Evolutionary conservation across 495 filamentous ascomycete species (phyloP).

Genomic region (Mytilinidion resinicola): DNA sequence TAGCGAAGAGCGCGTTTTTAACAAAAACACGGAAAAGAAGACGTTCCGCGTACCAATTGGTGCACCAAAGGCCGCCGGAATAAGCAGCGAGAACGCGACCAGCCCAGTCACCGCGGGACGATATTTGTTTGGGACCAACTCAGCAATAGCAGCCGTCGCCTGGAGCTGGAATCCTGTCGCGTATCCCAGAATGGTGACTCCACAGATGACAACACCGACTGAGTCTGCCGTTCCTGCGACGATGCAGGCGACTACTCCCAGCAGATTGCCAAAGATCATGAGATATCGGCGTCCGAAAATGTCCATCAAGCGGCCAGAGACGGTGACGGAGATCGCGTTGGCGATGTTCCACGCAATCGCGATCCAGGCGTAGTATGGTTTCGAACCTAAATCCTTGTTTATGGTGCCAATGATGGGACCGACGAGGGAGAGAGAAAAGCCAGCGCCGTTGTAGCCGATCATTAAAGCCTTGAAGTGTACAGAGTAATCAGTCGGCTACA

Average conservation of each 20-base stretch:
- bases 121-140: not conserved
- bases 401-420: slow-evolving; percentile 5
- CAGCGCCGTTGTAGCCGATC: not conserved
- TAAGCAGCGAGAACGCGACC: not conserved
- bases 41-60: not conserved
- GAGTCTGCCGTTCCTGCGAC: slow-evolving; percentile 18
- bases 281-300: slow-evolving; percentile 9
- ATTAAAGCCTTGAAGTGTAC: not conserved
- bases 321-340: slow-evolving; percentile 1
- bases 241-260: slow-evolving; percentile 9
- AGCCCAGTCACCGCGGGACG: not conserved
- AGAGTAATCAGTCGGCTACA: no score
- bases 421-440: slow-evolving; percentile 1
- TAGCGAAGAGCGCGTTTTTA: not conserved
- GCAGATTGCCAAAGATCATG: not conserved
- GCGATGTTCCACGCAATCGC: slow-evolving; percentile 1
- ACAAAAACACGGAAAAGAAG: not conserved
- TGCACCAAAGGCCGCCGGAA: not conserved
- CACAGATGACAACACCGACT: slow-evolving; percentile 4
- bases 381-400: slow-evolving; percentile 5
- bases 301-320: slow-evolving; percentile 4
- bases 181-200: not conserved
- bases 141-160: not conserved
- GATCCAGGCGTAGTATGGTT: slow-evolving; percentile 6
- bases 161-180: not conserved